phyloP scores from a whole-genome alignment of 2,329 filamentous ascomycete genomes.

The Thermochaetoides dissita region DNA sequence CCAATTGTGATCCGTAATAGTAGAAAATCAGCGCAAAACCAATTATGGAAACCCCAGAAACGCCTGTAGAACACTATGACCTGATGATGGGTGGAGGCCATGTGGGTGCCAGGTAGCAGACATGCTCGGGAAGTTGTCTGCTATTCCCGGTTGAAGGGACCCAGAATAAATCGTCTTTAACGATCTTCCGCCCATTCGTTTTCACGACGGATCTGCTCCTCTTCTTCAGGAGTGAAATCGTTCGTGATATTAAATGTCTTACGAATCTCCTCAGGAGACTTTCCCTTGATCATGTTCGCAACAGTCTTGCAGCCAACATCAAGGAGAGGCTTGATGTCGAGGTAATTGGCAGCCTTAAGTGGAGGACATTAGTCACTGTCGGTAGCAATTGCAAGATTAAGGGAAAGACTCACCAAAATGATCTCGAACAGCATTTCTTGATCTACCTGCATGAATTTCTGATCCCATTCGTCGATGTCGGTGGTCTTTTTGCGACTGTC shows the following conservation, averaged over 20 bases:
- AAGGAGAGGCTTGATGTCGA: conserved; percentile 95
- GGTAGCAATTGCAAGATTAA: too few relatives aligned
- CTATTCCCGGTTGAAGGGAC: too few relatives aligned
- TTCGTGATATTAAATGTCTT: conserved; percentile 99
- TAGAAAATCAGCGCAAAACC: too few relatives aligned
- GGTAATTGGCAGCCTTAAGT: conserved; percentile 79
- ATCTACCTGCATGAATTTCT: conserved; percentile 99
- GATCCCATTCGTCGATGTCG: conserved; percentile 98
- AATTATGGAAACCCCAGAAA: too few relatives aligned
- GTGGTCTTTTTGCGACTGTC: conserved; percentile 96
- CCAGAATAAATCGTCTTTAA: conserved; percentile 24
- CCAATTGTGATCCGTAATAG: too few relatives aligned
- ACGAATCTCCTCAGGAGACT: conserved; percentile 95
- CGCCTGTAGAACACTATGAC: too few relatives aligned
- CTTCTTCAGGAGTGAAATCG: conserved; percentile 96
- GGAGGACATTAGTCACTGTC: conserved; percentile 13
- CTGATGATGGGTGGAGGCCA: too few relatives aligned
- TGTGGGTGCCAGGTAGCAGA: too few relatives aligned
- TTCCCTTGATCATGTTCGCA: conserved; percentile 99
- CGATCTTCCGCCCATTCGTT: conserved; percentile 86
- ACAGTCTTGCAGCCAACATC: conserved; percentile 99
- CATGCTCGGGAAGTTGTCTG: too few relatives aligned
- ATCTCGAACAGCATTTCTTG: conserved; percentile 99
- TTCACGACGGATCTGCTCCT: conserved; percentile 89
- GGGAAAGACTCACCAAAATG: conserved; percentile 57